phyloP scores from a whole-genome alignment of 441 rosid species.

The Metrosideros polymorpha region DNA sequence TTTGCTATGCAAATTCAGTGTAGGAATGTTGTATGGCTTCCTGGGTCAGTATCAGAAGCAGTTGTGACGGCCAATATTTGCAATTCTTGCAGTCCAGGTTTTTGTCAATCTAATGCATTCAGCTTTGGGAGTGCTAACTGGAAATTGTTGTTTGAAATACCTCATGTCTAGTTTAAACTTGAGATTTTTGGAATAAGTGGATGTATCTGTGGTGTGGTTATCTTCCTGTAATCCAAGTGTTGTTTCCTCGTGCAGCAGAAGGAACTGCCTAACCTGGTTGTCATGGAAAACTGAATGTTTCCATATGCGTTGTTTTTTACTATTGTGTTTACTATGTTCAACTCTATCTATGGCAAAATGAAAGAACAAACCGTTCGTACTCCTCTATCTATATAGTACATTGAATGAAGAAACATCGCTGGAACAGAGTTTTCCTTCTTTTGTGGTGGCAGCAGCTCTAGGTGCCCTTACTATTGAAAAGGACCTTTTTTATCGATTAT shows the following conservation, averaged over 20 bases:
- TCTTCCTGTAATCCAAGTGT: neutral
- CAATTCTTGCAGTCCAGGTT: constrained; percentile 84
- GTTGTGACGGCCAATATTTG: constrained; percentile 64
- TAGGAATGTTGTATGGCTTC: constrained; percentile 94
- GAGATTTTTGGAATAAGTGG: neutral
- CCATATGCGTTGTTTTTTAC: neutral
- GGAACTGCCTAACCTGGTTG: neutral
- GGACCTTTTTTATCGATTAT: neutral
- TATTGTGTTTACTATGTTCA: neutral
- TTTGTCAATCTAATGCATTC: neutral
- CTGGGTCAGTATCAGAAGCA: constrained; percentile 86
- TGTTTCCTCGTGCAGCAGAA: neutral
- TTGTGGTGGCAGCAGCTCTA: neutral
- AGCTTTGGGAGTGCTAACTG: neutral
- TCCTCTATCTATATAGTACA: neutral
- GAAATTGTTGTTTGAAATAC: neutral
- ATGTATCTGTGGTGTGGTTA: neutral
- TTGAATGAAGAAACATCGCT: neutral
- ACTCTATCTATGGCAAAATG: neutral
- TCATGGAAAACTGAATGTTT: neutral
- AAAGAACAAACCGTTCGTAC: neutral
- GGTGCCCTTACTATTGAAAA: neutral
- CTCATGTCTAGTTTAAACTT: neutral
- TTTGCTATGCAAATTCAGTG: constrained; percentile 40
- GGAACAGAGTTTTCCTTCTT: neutral